Evolutionary conservation across 139 green algal species (phyloP).

Genomic region (Chlamydomonas urium): DNA sequence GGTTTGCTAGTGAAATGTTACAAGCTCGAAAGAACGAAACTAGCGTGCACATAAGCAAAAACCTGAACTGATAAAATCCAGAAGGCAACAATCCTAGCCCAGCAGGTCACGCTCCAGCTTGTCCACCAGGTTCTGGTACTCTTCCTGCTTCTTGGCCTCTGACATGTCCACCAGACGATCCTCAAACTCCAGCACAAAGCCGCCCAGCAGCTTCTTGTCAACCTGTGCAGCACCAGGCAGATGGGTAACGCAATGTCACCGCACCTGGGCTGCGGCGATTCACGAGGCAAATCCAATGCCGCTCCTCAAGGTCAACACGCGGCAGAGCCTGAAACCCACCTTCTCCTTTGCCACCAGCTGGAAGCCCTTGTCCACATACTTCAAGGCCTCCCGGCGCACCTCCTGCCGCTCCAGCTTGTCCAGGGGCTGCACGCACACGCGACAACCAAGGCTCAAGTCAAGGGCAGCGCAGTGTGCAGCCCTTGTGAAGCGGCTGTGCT

Average conservation of each 20-base stretch:
- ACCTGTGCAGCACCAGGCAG: too few species aligned
- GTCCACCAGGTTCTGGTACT: slow-evolving; percentile 55
- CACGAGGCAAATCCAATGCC: too few species aligned
- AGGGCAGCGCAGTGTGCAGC: neutral
- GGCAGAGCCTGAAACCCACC: too few species aligned
- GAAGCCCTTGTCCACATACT: slow-evolving; percentile 53
- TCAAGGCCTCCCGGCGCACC: slow-evolving; percentile 43
- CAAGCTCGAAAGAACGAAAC: too few species aligned
- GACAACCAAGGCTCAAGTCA: neutral
- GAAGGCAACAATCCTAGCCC: neutral
- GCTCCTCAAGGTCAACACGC: too few species aligned
- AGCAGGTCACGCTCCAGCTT: slow-evolving; percentile 40
- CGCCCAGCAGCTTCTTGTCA: slow-evolving; percentile 52
- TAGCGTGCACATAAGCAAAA: too few species aligned
- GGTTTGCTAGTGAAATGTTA: too few species aligned
- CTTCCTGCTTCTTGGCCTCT: slow-evolving; percentile 52
- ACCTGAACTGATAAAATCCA: too few species aligned
- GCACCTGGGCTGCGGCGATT: too few species aligned
- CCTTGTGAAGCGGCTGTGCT: too few species aligned
- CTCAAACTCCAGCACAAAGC: slow-evolving; percentile 60
- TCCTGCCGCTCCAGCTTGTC: slow-evolving; percentile 48
- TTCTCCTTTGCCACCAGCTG: slow-evolving; percentile 59
- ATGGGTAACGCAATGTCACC: too few species aligned
- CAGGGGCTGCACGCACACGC: slow-evolving; percentile 38
- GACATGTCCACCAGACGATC: slow-evolving; percentile 58